These are phyloP conservation scores for Fomitiporia mediterranea DNA, from an alignment of 1,284 basidiomycete species.

Conservation along the genomic window DNA sequence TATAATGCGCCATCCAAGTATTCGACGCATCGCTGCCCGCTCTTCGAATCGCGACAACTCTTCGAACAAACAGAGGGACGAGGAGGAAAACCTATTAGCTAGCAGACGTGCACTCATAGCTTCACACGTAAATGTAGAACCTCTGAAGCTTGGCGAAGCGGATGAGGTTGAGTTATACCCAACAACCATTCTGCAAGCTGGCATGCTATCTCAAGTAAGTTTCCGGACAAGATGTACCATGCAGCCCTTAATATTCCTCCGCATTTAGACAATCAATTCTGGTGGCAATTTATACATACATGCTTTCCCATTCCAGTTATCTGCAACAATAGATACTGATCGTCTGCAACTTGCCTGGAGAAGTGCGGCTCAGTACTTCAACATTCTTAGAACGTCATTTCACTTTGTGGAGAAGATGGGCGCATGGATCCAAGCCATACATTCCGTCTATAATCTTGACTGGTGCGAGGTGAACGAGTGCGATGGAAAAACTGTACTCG, in stretches of 20 bases:
- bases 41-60: conserved; percentile 3
- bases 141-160: conserved; percentile 27
- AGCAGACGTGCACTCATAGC: conserved; percentile 11
- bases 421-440: conserved; percentile 41
- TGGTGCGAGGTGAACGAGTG: conserved; percentile 31
- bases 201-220: conserved; percentile 47
- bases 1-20: conserved; percentile 31
- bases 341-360: conserved; percentile 37
- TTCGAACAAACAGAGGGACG: conserved; percentile 2
- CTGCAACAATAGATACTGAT: conserved; percentile 27
- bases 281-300: conserved; percentile 43
- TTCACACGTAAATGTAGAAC: conserved; percentile 22
- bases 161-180: conserved; percentile 37
- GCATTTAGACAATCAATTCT: conserved; percentile 40
- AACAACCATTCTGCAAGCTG: conserved; percentile 42
- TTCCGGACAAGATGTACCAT: not conserved
- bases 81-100: not conserved
- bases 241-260: not conserved
- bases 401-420: conserved; percentile 38
- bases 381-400: conserved; percentile 45
- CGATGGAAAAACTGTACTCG: conserved; percentile 19
- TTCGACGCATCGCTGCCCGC: conserved; percentile 23
- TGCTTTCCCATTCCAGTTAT: conserved; percentile 38
- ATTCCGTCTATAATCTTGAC: conserved; percentile 32
- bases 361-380: conserved; percentile 29